phyloP scores from a whole-genome alignment of 2,329 filamentous ascomycete species.

The Botrytis fragariae region DNA sequence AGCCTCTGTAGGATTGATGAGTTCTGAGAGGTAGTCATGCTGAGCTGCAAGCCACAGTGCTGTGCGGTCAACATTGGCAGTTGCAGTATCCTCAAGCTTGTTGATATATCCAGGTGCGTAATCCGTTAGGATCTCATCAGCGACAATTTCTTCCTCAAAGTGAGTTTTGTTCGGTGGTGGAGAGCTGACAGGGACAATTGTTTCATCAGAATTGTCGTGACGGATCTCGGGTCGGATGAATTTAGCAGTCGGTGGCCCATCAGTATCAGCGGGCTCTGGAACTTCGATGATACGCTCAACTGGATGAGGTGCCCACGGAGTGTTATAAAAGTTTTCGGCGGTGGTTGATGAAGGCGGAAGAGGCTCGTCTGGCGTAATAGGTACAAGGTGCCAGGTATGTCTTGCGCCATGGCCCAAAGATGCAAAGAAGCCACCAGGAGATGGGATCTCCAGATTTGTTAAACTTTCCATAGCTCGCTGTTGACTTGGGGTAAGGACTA shows the following conservation, averaged over 20 bases:
- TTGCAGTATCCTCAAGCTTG: constrained; percentile 67
- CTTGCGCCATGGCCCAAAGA: constrained; percentile 73
- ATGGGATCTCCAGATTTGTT: constrained; percentile 82
- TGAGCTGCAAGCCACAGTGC: constrained; percentile 84
- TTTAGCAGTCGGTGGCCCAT: constrained; percentile 66
- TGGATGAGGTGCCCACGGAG: constrained; percentile 65
- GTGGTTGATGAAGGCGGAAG: constrained; percentile 78
- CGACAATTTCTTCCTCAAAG: constrained; percentile 50
- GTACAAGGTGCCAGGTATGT: constrained; percentile 74
- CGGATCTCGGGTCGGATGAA: constrained; percentile 40
- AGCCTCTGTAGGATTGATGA: constrained; percentile 56
- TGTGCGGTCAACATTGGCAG: constrained; percentile 79
- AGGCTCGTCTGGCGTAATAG: constrained; percentile 51
- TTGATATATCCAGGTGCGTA: constrained; percentile 74
- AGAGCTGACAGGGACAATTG: constrained; percentile 34
- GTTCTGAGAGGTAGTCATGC: constrained; percentile 68
- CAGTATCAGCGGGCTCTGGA: constrained; percentile 46
- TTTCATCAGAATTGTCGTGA: constrained; percentile 41
- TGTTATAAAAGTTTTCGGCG: constrained; percentile 88
- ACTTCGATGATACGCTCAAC: constrained; percentile 69
- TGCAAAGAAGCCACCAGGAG: constrained; percentile 88
- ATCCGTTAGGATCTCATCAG: constrained; percentile 64
- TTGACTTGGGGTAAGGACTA: constrained; percentile 49
- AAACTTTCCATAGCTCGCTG: constrained; percentile 66
- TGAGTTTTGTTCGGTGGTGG: not conserved